A percentile compares a stretch with the other conserved stretches of the same genome.
Conservation (phyloP, 805 yeast genomes). For the Candida pseudofarinosa region DNA sequence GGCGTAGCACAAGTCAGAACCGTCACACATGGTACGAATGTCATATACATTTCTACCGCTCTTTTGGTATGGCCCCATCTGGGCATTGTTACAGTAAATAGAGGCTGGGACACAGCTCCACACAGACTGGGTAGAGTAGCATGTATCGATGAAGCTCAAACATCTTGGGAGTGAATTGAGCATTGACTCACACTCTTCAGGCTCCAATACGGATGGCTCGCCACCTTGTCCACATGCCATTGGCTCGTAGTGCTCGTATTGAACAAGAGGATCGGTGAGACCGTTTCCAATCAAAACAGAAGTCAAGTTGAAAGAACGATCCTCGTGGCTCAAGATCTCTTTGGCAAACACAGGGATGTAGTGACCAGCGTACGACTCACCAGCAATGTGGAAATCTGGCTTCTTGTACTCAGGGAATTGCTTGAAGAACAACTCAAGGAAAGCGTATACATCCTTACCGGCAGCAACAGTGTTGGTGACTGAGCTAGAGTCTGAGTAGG, state of each 20-base stretch:
- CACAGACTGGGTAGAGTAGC: slow-evolving; percentile 71
- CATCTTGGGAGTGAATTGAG: slow-evolving; percentile 65
- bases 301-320: slow-evolving; percentile 49
- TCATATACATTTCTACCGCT: slow-evolving; percentile 93
- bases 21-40: slow-evolving; percentile 75
- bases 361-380: slow-evolving; percentile 47
- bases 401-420: slow-evolving; percentile 30
- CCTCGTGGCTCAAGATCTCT: slow-evolving; percentile 38
- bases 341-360: slow-evolving; percentile 44
- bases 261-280: slow-evolving; percentile 77
- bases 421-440: slow-evolving; percentile 34
- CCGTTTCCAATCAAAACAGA: slow-evolving; percentile 93
- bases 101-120: slow-evolving; percentile 91
- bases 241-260: slow-evolving; percentile 76
- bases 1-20: slow-evolving; percentile 67
- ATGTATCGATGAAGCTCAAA: slow-evolving; percentile 64
- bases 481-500: slow-evolving; percentile 28
- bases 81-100: slow-evolving; percentile 80
- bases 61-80: slow-evolving; percentile 74
- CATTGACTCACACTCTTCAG: slow-evolving; percentile 69
- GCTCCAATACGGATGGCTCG: slow-evolving; percentile 64
- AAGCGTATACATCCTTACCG: slow-evolving; percentile 32
- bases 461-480: slow-evolving; percentile 31
- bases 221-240: slow-evolving; percentile 96
- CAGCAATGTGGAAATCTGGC: slow-evolving; percentile 33